These are phyloP conservation scores for Corchorus capsularis DNA, from an alignment of 345 rosid genomes.

Conservation along the genomic window DNA sequence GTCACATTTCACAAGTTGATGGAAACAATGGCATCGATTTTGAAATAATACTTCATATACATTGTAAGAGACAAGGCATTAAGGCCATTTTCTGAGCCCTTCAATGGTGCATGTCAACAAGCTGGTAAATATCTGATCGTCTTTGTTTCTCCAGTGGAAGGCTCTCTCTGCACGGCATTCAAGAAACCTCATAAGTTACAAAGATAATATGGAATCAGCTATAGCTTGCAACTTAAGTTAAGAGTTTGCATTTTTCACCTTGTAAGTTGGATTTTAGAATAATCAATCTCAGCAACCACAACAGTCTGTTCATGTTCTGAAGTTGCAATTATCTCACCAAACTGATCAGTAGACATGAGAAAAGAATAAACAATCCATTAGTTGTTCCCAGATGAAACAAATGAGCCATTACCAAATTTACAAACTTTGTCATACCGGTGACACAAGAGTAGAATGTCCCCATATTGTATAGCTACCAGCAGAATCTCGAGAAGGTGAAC, in stretches of 20 bases:
- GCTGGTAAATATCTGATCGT: constrained; percentile 23
- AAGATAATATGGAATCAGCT: not conserved
- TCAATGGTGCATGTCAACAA: constrained; percentile 4
- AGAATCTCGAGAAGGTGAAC: constrained; percentile 6
- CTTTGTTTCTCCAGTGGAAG: constrained; percentile 24
- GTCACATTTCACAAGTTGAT: too few relatives aligned
- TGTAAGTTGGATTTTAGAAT: constrained; percentile 17
- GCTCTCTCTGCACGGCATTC: constrained; percentile 15
- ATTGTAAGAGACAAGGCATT: not conserved
- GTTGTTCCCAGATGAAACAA: not conserved
- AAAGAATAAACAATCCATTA: not conserved
- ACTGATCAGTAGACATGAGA: constrained; percentile 5
- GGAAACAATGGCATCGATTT: too few relatives aligned
- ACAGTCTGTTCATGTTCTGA: constrained; percentile 21
- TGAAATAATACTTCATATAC: too few relatives aligned
- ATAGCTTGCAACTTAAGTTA: not conserved
- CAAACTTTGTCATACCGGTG: constrained; percentile 17
- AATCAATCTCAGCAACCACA: constrained; percentile 30
- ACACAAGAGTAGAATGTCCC: constrained; percentile 35
- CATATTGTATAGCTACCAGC: constrained; percentile 25
- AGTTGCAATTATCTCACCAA: constrained; percentile 28
- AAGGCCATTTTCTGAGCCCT: not conserved
- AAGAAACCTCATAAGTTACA: not conserved
- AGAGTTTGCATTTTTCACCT: constrained; percentile 13
- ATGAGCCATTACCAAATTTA: not conserved